Conservation (phyloP, 2,329 filamentous ascomycete genomes). For the Claviceps arundinis region DNA sequence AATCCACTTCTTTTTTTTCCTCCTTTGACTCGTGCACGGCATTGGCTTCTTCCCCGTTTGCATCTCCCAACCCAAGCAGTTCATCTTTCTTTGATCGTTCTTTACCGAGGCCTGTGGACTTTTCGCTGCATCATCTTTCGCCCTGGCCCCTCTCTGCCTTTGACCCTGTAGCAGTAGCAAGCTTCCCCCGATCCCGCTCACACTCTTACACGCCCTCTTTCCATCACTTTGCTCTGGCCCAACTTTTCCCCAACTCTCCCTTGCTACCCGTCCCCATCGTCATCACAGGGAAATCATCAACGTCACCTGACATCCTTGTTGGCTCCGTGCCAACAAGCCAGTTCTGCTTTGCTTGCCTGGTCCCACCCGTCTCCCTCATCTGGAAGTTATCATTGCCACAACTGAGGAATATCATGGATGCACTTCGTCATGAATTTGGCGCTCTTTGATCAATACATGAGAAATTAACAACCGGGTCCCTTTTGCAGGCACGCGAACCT, state of each 20-base stretch:
- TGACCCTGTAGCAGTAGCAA: background rate
- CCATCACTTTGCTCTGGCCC: background rate
- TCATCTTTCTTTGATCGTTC: conserved; percentile 3
- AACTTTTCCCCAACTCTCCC: background rate
- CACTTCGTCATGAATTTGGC: background rate
- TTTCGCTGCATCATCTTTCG: background rate
- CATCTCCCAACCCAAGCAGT: conserved; percentile 8
- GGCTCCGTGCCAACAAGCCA: background rate
- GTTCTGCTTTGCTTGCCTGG: background rate
- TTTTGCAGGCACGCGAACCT: conserved; percentile 32
- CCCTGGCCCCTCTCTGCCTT: background rate
- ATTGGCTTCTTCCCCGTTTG: conserved; percentile 4
- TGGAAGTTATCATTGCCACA: background rate
- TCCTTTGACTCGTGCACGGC: conserved; percentile 8
- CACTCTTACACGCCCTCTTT: background rate
- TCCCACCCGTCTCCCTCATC: background rate
- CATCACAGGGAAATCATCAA: background rate
- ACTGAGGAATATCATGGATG: background rate
- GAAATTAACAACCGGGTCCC: background rate
- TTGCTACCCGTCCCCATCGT: background rate
- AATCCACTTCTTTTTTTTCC: conserved; percentile 16
- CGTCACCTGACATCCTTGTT: background rate
- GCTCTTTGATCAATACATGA: background rate
- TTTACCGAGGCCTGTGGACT: background rate
- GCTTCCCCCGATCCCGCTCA: too few species aligned